Conservation (phyloP, 2,329 filamentous ascomycete genomes). For the Calonectria pteridis region DNA sequence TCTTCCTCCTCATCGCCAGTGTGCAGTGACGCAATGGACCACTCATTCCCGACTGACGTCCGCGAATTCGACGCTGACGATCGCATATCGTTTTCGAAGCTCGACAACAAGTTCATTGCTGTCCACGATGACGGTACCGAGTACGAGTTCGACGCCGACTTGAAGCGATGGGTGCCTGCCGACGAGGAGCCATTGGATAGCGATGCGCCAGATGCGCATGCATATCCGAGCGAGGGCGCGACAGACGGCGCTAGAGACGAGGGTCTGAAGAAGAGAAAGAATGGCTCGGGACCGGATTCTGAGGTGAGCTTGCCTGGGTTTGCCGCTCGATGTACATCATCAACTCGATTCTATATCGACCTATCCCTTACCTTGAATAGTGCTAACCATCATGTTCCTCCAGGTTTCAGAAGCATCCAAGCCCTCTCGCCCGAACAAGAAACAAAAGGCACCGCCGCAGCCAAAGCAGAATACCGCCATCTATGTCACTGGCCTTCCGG, state of each 20-base stretch:
- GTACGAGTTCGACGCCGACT: slow-evolving; percentile 81
- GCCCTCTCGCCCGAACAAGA: slow-evolving; percentile 57
- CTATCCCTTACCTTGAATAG: not conserved
- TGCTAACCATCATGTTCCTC: slow-evolving; percentile 21
- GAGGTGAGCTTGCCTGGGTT: slow-evolving; percentile 55
- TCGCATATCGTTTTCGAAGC: slow-evolving; percentile 87
- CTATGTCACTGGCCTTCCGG: slow-evolving; percentile 89
- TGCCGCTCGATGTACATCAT: not conserved
- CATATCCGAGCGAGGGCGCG: slow-evolving; percentile 47
- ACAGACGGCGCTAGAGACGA: slow-evolving; percentile 41
- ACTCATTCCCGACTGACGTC: slow-evolving; percentile 68
- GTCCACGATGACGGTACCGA: slow-evolving; percentile 88
- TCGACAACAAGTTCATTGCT: slow-evolving; percentile 84
- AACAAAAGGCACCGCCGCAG: slow-evolving; percentile 61
- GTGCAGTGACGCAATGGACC: slow-evolving; percentile 44
- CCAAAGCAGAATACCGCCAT: slow-evolving; percentile 86
- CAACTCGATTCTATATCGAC: not conserved
- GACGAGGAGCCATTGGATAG: slow-evolving; percentile 56
- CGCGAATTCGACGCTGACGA: slow-evolving; percentile 81
- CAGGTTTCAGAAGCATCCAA: slow-evolving; percentile 50
- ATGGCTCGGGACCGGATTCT: slow-evolving; percentile 51
- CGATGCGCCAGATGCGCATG: slow-evolving; percentile 57
- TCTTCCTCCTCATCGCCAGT: not conserved
- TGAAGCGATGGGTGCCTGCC: slow-evolving; percentile 81
- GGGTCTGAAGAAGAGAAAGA: slow-evolving; percentile 58